Base-by-base conservation (phyloP, 495 filamentous ascomycete species). In the Hypoxylon perforatum region DNA sequence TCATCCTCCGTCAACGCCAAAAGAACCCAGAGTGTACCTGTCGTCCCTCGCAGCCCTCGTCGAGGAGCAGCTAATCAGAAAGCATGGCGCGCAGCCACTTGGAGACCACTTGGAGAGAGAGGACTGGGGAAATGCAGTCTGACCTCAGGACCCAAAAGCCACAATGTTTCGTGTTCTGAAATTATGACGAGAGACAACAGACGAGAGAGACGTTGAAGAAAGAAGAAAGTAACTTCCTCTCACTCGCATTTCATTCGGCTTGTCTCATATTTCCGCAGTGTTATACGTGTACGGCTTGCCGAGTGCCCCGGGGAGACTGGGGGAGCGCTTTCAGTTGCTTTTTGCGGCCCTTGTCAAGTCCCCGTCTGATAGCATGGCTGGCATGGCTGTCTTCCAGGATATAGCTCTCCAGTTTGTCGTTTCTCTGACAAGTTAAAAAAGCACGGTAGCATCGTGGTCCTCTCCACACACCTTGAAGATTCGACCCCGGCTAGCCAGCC, bases 351-450 rank as follows among this genome's bases (percentile, higher is more conserved):
- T 57, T 57, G 67, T 62, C 67, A 58, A 50, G 25, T 28, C 62
- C 67, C 67, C 62, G 62, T 70, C 67, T 64, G 67, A 66, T 66
- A 60, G 48, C 62, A 62, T 70, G 67, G 61, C 67, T 64, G 61
- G 48, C 62, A 62, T 70, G 67, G 61, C 67, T 64, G 61, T 63
- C 8, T 45, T 23, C 61, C 62, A 65, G 62, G 61, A 62, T 70
- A 69, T 63, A 69, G 42, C 67, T 70, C 67, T 70, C 67, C 61
- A 70, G 67, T 70, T 64, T 70, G 66, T 70, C 39, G 61, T 70
- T 70, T 65, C 67, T 70, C 67, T 70, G 67, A 66, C 67, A 65
- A 62, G 62, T 59, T 58, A 62, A 70, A 65, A 69, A 65, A 70
- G 67, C 62, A 70, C 67, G 46, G 67, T 70, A 70, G 54, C 67